Evolutionary conservation across 768 basidiomycete species (phyloP).

Genomic region (Calocybe indica): DNA sequence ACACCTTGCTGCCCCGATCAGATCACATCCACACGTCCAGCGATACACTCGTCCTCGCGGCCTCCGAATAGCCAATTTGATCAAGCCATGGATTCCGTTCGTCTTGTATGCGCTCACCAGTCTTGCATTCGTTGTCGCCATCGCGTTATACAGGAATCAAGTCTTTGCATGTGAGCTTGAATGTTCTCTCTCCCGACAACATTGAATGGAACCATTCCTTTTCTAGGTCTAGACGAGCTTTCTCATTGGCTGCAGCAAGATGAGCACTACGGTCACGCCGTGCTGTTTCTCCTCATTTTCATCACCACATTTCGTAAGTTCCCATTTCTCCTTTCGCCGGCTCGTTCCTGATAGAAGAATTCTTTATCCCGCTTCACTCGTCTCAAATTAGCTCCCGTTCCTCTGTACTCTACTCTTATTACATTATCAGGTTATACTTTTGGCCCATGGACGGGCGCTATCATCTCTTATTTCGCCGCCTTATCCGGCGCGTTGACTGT

Average conservation of each 20-base stretch:
- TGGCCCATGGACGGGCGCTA: conserved; percentile 76
- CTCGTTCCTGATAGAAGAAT: conserved; percentile 1
- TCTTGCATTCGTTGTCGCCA: conserved; percentile 71
- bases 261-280: conserved; percentile 66
- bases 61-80: conserved; percentile 48
- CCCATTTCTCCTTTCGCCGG: conserved; percentile 3
- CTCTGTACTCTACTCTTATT: conserved; percentile 91
- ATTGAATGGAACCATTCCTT: conserved; percentile 9
- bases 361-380: background rate
- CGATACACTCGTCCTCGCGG: conserved; percentile 40
- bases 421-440: conserved; percentile 89
- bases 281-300: conserved; percentile 80
- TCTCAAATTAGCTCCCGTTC: conserved; percentile 64
- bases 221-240: conserved; percentile 72
- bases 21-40: conserved; percentile 10
- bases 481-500: conserved; percentile 81
- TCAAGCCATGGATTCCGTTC: conserved; percentile 74
- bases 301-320: conserved; percentile 81
- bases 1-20: conserved; percentile 9
- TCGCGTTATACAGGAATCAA: conserved; percentile 78
- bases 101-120: conserved; percentile 74
- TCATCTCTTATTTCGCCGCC: conserved; percentile 84
- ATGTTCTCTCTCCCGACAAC: conserved; percentile 1
- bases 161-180: conserved; percentile 66
- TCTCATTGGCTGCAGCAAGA: conserved; percentile 74